Conservation (phyloP, 345 rosid genomes). For the Hibiscus tridactylites region DNA sequence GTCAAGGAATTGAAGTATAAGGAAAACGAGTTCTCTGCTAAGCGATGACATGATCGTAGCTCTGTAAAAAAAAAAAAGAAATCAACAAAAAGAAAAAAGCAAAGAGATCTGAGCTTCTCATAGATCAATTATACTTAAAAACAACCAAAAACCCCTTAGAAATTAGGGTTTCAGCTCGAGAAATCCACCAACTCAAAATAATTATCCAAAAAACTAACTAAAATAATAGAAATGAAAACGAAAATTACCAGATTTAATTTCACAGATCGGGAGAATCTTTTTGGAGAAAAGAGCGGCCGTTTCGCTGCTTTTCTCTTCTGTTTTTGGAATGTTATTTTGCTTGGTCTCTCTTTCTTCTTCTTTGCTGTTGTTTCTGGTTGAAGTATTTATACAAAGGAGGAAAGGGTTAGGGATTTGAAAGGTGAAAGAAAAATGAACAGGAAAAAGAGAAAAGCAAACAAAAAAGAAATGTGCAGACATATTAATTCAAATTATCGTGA, state of each 20-base stretch:
- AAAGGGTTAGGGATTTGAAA: conserved; percentile 38
- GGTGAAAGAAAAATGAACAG: conserved; percentile 18
- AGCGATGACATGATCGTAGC: conserved; percentile 56
- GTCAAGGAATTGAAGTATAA: conserved; percentile 82
- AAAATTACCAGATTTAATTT: conserved; percentile 3
- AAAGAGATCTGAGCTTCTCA: conserved; percentile 23
- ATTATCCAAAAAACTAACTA: background rate
- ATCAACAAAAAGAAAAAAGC: background rate
- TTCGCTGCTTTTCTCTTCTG: conserved; percentile 11
- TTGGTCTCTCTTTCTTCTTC: conserved; percentile 3
- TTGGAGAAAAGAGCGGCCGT: conserved; percentile 15
- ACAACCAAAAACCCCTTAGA: background rate
- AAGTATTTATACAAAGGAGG: conserved; percentile 39
- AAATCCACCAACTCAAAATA: background rate
- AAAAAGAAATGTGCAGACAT: conserved; percentile 2
- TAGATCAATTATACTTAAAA: conserved; percentile 9
- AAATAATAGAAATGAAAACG: background rate
- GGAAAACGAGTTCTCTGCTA: conserved; percentile 81
- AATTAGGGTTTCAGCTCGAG: conserved; percentile 1
- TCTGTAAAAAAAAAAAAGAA: conserved; percentile 13
- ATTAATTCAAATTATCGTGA: background rate
- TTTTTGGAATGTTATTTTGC: background rate
- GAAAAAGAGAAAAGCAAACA: background rate
- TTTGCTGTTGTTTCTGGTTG: conserved; percentile 16
- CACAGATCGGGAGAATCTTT: conserved; percentile 31